A percentile compares a stretch with the other conserved stretches of the same genome.
Evolutionary conservation across 805 yeast genomes (phyloP).

Genomic region (Kodamaea leandrae): DNA sequence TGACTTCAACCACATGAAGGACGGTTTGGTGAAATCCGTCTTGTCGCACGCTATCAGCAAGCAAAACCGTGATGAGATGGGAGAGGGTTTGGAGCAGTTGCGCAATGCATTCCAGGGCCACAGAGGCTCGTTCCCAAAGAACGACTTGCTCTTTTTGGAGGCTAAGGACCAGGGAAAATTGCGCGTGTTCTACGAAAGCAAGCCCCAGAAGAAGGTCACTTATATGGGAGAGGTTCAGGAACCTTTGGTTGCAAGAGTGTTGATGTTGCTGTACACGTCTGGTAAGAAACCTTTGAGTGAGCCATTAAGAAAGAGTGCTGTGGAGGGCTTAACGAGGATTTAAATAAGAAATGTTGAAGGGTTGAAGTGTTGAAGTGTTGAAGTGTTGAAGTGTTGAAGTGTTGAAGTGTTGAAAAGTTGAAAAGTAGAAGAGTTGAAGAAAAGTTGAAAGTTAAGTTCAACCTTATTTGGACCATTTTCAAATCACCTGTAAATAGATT

Average conservation of each 20-base stretch:
- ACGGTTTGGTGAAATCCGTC: conserved; percentile 82
- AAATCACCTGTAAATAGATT: too few relatives aligned
- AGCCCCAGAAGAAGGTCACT: conserved; percentile 25
- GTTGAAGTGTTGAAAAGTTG: neutral
- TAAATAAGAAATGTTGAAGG: too few relatives aligned
- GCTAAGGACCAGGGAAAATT: conserved; percentile 36
- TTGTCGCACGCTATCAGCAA: conserved; percentile 64
- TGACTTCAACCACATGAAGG: conserved; percentile 84
- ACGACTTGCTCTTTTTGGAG: conserved; percentile 64
- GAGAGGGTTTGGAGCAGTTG: conserved; percentile 65
- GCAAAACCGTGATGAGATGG: conserved; percentile 34
- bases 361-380: too few relatives aligned
- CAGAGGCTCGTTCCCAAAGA: conserved; percentile 72
- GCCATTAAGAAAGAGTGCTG: conserved; percentile 45
- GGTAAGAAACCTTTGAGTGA: conserved; percentile 66
- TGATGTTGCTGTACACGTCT: conserved; percentile 73
- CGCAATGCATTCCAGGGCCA: conserved; percentile 55
- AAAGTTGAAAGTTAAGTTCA: too few relatives aligned
- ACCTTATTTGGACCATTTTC: too few relatives aligned
- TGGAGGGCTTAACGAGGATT: conserved; percentile 30
- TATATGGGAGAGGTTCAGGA: conserved; percentile 59
- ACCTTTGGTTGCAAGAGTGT: conserved; percentile 61
- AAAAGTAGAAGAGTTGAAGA: neutral
- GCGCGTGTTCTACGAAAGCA: conserved; percentile 25
- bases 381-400: too few relatives aligned